Percentiles rank a stretch among this genome's conserved stretches.
Conservation (phyloP, 202 grass and related monocot genomes). For the Hordeum pubiflorum region DNA sequence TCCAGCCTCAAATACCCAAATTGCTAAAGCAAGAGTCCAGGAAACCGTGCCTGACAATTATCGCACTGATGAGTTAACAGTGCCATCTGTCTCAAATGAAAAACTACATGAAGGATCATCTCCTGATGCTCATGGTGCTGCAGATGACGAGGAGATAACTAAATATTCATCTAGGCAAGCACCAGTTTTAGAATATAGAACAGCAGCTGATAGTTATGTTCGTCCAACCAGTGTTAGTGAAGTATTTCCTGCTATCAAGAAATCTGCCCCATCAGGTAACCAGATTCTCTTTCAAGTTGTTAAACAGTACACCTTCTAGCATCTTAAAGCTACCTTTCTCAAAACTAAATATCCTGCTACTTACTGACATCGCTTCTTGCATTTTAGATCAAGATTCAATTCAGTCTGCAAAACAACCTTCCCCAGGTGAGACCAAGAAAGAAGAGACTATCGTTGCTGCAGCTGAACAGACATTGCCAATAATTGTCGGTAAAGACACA, state of each 20-base stretch:
- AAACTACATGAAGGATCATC: not conserved
- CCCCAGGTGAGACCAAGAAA: not conserved
- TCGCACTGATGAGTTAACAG: not conserved
- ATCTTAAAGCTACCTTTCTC: not conserved
- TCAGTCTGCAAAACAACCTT: not conserved
- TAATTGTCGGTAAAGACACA: not conserved
- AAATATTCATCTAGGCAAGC: not conserved
- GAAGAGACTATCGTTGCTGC: not conserved
- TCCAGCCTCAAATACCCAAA: not conserved
- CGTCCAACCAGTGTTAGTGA: not conserved
- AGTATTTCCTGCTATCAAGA: not conserved
- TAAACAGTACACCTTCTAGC: not conserved
- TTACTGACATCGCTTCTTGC: not conserved
- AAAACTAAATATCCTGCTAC: not conserved
- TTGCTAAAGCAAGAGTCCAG: not conserved
- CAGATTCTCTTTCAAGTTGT: not conserved
- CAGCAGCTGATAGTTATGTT: not conserved
- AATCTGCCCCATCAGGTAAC: constrained; percentile 23
- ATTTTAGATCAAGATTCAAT: constrained; percentile 10
- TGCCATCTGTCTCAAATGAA: constrained; percentile 23
- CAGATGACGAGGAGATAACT: not conserved
- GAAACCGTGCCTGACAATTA: constrained; percentile 14
- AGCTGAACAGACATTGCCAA: constrained; percentile 21
- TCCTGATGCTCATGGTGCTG: not conserved
- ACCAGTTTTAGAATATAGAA: not conserved